A percentile compares a stretch with the other conserved stretches of the same genome.
phyloP scores from a whole-genome alignment of 2,329 filamentous ascomycete species.

The Periconia sp. region DNA sequence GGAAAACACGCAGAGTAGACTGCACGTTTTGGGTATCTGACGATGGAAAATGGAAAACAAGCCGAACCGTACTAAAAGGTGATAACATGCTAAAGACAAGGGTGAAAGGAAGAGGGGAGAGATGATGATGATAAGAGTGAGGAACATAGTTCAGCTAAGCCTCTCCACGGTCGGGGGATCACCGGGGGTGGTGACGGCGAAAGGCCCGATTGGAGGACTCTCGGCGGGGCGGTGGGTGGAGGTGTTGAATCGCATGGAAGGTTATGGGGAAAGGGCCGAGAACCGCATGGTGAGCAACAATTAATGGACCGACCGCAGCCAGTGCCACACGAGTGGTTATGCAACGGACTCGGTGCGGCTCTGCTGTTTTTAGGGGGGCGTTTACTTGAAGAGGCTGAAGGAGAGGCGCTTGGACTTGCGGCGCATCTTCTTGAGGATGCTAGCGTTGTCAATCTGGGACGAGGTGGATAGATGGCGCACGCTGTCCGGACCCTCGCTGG shows the following conservation, averaged over 20 bases:
- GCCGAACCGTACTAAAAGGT: not conserved
- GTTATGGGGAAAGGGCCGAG: slow-evolving; percentile 1
- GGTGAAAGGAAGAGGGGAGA: slow-evolving; percentile 23
- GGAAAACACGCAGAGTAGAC: not conserved
- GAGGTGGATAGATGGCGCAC: slow-evolving; percentile 32
- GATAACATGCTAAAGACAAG: slow-evolving; percentile 17
- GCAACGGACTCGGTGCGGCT: not conserved
- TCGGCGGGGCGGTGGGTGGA: not conserved
- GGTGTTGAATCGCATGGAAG: not conserved
- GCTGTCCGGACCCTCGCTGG: slow-evolving; percentile 34
- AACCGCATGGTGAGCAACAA: slow-evolving; percentile 18
- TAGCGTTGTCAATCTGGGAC: slow-evolving; percentile 28
- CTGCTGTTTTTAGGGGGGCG: not conserved
- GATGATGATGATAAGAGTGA: slow-evolving; percentile 1
- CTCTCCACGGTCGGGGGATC: slow-evolving; percentile 6
- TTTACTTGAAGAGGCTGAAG: slow-evolving; percentile 39
- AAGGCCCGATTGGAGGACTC: not conserved
- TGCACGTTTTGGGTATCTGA: slow-evolving; percentile 4
- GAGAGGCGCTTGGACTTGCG: slow-evolving; percentile 40
- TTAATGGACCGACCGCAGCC: slow-evolving; percentile 10
- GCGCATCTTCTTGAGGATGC: slow-evolving; percentile 38
- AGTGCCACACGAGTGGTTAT: not conserved
- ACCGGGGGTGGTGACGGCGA: not conserved
- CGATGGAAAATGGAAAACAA: not conserved
- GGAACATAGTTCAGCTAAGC: not conserved